phyloP scores from a whole-genome alignment of 352 stramenopile genomes.

The Phytophthora sp. region DNA sequence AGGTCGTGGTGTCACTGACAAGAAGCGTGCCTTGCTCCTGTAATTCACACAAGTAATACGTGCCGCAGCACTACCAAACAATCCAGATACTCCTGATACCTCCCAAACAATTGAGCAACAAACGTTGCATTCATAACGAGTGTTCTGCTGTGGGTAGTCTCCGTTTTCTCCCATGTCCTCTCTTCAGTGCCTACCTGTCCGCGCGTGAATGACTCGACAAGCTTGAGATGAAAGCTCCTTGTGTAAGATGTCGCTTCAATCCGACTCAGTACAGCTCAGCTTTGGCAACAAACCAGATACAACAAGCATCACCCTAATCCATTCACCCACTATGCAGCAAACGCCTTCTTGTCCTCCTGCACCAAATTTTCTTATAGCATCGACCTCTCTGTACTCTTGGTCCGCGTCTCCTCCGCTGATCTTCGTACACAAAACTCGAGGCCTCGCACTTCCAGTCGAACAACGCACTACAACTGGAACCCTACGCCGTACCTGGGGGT shows the following conservation, averaged over 20 bases:
- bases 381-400: background rate
- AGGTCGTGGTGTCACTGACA: slow-evolving; percentile 18
- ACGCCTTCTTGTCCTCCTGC: slow-evolving; percentile 8
- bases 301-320: slow-evolving; percentile 19
- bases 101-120: slow-evolving; percentile 37
- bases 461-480: slow-evolving; percentile 18
- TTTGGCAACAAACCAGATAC: slow-evolving; percentile 30
- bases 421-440: slow-evolving; percentile 13
- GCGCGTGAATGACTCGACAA: background rate
- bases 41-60: slow-evolving; percentile 25
- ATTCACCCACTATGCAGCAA: slow-evolving; percentile 18
- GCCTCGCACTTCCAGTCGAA: slow-evolving; percentile 21
- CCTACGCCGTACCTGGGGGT: slow-evolving; percentile 67
- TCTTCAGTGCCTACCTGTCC: slow-evolving; percentile 37
- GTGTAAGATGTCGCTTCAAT: background rate
- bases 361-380: slow-evolving; percentile 4
- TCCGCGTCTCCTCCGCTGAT: background rate
- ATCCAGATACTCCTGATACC: slow-evolving; percentile 16
- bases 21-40: slow-evolving; percentile 2
- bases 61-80: slow-evolving; percentile 13
- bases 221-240: too few species aligned
- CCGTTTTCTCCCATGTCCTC: slow-evolving; percentile 17
- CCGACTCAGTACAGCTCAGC: too few species aligned
- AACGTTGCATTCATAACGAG: slow-evolving; percentile 49
- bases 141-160: slow-evolving; percentile 29